Evolutionary conservation across 2,329 filamentous ascomycete species (phyloP).

Genomic region (Fusarium veterinarium): DNA sequence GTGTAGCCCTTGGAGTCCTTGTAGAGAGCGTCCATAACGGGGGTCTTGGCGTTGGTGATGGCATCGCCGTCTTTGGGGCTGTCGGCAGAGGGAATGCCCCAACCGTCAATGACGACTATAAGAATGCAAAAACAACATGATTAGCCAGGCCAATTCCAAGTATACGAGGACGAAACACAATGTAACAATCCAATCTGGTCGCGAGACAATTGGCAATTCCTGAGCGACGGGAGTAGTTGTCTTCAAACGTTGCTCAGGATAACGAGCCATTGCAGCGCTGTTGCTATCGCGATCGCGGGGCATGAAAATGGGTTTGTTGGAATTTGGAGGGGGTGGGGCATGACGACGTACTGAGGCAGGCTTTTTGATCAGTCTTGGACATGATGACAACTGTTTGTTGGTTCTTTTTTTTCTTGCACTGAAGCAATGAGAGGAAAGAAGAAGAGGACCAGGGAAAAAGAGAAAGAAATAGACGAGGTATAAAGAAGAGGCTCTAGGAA

Average conservation of each 20-base stretch:
- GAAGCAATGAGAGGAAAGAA: slow-evolving; percentile 32
- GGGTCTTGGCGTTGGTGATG: slow-evolving; percentile 92
- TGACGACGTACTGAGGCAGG: slow-evolving; percentile 68
- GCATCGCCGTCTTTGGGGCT: slow-evolving; percentile 93
- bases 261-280: slow-evolving; percentile 23
- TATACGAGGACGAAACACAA: slow-evolving; percentile 66
- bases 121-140: slow-evolving; percentile 63
- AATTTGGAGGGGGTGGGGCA: slow-evolving; percentile 45
- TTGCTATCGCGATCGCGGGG: slow-evolving; percentile 35
- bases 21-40: slow-evolving; percentile 93
- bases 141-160: slow-evolving; percentile 70
- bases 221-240: slow-evolving; percentile 33
- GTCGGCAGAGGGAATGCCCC: slow-evolving; percentile 85
- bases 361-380: slow-evolving; percentile 68
- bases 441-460: slow-evolving; percentile 5
- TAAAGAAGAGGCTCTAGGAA: slow-evolving; percentile 21
- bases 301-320: slow-evolving; percentile 37
- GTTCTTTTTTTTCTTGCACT: slow-evolving; percentile 11
- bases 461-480: slow-evolving; percentile 22
- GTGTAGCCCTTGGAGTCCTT: slow-evolving; percentile 86
- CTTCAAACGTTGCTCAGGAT: slow-evolving; percentile 36
- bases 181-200: slow-evolving; percentile 56
- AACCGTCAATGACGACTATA: slow-evolving; percentile 97
- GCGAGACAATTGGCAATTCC: slow-evolving; percentile 10
- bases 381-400: slow-evolving; percentile 51